These are phyloP conservation scores for Penicillium sp. DNA, from an alignment of 2,329 filamentous ascomycete genomes.

Conservation along the genomic window DNA sequence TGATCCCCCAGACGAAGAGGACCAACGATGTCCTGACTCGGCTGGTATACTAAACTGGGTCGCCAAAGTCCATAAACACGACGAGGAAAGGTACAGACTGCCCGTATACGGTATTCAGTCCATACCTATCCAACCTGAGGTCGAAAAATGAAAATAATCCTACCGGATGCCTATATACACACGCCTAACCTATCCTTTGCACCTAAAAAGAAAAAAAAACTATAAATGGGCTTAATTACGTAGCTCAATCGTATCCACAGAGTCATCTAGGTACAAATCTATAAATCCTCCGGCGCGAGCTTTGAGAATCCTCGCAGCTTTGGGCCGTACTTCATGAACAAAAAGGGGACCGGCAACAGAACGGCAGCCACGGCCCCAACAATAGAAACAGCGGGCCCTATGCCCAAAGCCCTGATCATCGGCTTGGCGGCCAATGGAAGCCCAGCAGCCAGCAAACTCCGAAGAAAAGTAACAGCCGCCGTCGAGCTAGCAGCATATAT, in stretches of 20 bases:
- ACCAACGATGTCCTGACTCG: no score
- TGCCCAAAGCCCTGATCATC: constrained; percentile 42
- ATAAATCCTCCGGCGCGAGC: constrained; percentile 30
- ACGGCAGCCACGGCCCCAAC: constrained; percentile 42
- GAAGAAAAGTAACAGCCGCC: constrained; percentile 45
- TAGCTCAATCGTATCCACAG: no score
- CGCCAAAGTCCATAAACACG: no score
- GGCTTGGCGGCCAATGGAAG: constrained; percentile 39
- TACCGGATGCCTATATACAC: no score
- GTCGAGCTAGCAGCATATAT: constrained; percentile 44
- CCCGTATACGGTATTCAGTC: no score
- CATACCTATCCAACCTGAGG: no score
- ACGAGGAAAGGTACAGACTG: no score
- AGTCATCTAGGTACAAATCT: not conserved
- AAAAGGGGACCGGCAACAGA: constrained; percentile 44
- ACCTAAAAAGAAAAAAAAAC: no score
- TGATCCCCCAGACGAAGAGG: not conserved
- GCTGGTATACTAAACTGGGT: no score
- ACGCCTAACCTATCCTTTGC: no score
- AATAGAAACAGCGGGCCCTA: constrained; percentile 43
- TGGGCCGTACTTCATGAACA: constrained; percentile 45
- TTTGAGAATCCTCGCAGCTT: constrained; percentile 44
- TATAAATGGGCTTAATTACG: no score
- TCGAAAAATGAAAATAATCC: no score
- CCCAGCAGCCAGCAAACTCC: constrained; percentile 41